phyloP scores from a whole-genome alignment of 2,329 filamentous ascomycete genomes.

The Xylariales sp. region DNA sequence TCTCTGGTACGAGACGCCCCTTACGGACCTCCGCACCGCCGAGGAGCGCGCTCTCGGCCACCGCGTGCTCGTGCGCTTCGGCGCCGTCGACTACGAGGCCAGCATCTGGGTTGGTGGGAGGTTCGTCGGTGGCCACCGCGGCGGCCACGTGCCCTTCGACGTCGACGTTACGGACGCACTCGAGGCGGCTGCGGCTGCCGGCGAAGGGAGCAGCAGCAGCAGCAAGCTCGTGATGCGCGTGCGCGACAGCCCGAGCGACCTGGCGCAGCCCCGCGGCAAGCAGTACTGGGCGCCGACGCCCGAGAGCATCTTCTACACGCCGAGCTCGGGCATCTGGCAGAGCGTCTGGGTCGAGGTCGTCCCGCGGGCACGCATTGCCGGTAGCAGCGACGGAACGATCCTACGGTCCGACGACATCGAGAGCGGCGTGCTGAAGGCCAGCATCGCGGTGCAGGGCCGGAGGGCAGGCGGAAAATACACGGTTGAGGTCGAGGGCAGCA shows the following conservation, averaged over 20 bases:
- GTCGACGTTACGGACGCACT: constrained; percentile 53
- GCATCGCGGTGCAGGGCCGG: constrained; percentile 44
- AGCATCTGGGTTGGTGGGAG: constrained; percentile 52
- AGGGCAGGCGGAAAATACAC: constrained; percentile 38
- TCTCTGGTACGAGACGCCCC: constrained; percentile 58
- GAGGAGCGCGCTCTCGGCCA: constrained; percentile 35
- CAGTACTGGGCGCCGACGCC: constrained; percentile 61
- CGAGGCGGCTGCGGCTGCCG: constrained; percentile 15
- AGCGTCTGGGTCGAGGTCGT: constrained; percentile 53
- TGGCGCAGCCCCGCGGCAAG: constrained; percentile 63
- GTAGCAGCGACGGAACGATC: constrained; percentile 55
- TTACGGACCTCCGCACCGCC: constrained; percentile 43
- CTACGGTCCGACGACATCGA: constrained; percentile 50
- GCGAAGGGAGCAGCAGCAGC: no score
- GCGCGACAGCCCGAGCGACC: constrained; percentile 59
- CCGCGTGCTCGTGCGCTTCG: constrained; percentile 49
- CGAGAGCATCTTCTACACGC: constrained; percentile 57
- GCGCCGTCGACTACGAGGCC: constrained; percentile 59
- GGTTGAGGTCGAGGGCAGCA: constrained; percentile 49
- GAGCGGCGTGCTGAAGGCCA: constrained; percentile 44
- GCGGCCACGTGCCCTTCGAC: constrained; percentile 55
- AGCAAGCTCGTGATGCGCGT: constrained; percentile 51
- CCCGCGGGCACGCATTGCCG: constrained; percentile 45
- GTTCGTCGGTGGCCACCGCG: constrained; percentile 49
- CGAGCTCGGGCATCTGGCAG: constrained; percentile 55